Evolutionary conservation across 192 early-diverging fungal genomes (phyloP), one percentile per base, ranked within the genome.

Genomic region (Coemansia sp.): DNA sequence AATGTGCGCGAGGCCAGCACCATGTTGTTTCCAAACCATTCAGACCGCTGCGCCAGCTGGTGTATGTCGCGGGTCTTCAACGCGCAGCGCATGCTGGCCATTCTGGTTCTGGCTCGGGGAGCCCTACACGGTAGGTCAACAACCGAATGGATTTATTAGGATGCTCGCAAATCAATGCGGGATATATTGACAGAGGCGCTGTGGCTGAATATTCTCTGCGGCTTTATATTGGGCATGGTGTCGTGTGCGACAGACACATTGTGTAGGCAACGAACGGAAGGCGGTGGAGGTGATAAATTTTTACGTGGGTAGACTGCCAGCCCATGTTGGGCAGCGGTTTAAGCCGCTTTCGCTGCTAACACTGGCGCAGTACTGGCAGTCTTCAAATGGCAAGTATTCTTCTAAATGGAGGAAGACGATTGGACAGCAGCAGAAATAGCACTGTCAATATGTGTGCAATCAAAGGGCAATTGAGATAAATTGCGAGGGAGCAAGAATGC

Each of bases 201-300:
- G 32, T n/a, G 19, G 27, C 21, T 38, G 32, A 48, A 44, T 23
- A 7, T 34, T 22, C 21, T 22, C 25, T 7, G 18, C 38, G 28
- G 44, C 7, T 49, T 61, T 47, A 30, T 61, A 49, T 61, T 60
- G 30, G 32, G 18, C 16, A 22, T 34, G 21, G 27, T 27, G 9
- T 47, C 5, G 25, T 56, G 14, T 16, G 38, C 14, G 38, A 3
- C 38, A 16, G 38, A 44, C 14, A 16, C 38, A 44, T 41, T 55
- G n/a, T 66, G 58, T 78, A 78, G 76, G 76, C 4, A 58, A 72
- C 54, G 78, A 81, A 47, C 49, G 57, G 38, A 65, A 58, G 38
- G 78, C 78, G 7, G 78, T 81, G 41, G 73, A 81, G 58, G 31
- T 81, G n/a, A 74, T 81, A 19, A 81, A 81, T 61, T 81, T 60